Base-by-base conservation (phyloP, 306 rosid genomes). In the Dalbergia cochinchinensis region DNA sequence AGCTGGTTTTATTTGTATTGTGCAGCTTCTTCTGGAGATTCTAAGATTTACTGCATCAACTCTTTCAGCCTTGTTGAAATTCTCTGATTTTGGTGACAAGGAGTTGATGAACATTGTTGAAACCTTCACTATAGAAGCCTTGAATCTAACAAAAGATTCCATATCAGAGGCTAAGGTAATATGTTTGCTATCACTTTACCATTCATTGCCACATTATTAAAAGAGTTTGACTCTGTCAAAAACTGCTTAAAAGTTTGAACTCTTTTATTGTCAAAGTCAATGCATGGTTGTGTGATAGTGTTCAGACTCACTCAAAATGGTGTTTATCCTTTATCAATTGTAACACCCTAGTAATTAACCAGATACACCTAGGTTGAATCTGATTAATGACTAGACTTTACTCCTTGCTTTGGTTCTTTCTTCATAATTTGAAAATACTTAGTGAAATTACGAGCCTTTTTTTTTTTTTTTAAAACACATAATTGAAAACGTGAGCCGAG, bases 1-100 rank as follows among this genome's bases (percentile, higher is more conserved):
- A 75, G 55, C 19, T 31, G 15, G 51, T 78, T 70, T 60, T 77
- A 69, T 78, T 84, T 69, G 51, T 64, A 22, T 59, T 84, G 37
- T 83, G 88, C 94, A 95, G 99, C 91, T 95, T 73, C 95, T 95
- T 69, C 72, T 79, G 86, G 90, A 90, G 66, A 69, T 88, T 73
- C 77, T 89, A 77, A 91, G 84, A 54, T 91, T 90, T 90, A 90
- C 90, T 72, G 85, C 88, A 65, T 87, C 87, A 65, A 80, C 81
- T 15, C 83, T 89, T 77, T 84, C 82, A 47, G 88, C 91, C 69
- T 83, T 95, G 91, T 76, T 90, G 71, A 87, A 87, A 80, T 62
- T 79, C 76, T 87, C 90, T 15, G 71, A 82, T 79, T 79, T 76
- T 51, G 82, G 62, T 66, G 88, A 95, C 80, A 84, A 85, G 79